Base-by-base conservation (phyloP, 2,329 filamentous ascomycete species). In the Huntiella omanensis region DNA sequence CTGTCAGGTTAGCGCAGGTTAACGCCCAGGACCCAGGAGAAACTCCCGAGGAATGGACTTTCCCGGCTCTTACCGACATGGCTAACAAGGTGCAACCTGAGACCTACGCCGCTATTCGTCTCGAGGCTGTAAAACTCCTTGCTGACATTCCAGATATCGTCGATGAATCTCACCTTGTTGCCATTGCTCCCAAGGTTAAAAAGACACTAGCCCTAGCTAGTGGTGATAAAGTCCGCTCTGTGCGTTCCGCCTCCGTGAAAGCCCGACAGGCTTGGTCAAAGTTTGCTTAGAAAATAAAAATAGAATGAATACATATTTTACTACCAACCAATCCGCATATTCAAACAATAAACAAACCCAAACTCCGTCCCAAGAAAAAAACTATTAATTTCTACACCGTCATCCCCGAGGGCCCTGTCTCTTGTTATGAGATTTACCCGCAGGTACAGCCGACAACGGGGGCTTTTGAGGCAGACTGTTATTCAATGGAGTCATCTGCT, bases 201-300 rank as follows among this genome's bases (percentile, higher is more conserved):
- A 60, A 67, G 3, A 63, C 70, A 44, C 54, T 76, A 49, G 64
- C 66, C 1, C 53, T 60, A 6, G 70, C 70, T 1, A 72, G 70
- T 43, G 72, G 71, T 1, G 70, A 75, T 51, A 56, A 60, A 4
- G 66, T 72, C 6, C 61, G 73, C 39, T 69, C 71, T 50, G 62
- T 75, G 39, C 62, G 73, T 40, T 65, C 61, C 47, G 61, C 60
- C 40, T 71, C 72, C 13, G 61, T 70, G 45, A 52, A 57, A 49
- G 69, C 71, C 3, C 63, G 69, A 46, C 60, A 59, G 43, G 64
- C 63, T 5, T 76, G 72, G 72, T 59, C 58, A 3, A 40, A n/a
- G 4, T 36, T 50, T 17, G 48, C 43, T 34, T 49, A 43, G 19
- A 41, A 41, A 28, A 32, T 28, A 32, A 32, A 41, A 41, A 41